Base-by-base conservation (phyloP, 176 grass and related monocot genomes). In the Ensete glaucum region DNA sequence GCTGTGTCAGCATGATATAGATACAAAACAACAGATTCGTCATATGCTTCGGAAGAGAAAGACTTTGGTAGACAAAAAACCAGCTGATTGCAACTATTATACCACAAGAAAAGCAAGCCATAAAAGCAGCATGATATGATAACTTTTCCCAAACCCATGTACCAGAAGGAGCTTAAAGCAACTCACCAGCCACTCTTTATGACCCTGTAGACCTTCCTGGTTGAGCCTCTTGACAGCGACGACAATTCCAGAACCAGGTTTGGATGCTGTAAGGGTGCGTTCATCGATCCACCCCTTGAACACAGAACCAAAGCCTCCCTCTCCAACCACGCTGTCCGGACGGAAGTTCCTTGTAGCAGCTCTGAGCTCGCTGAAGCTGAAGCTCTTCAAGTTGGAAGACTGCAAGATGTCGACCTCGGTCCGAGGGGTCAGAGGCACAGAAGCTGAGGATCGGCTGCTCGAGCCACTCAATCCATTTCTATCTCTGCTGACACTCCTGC, bases 181-280 rank as follows among this genome's bases (percentile, higher is more conserved):
- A 84, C 85, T 34, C 64, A 98, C 94, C 94, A 98, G 85, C 94
- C 94, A 98, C 74, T 98, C 94, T 29, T 85, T 86, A 80, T 98
- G 94, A 68, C 94, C 94, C 52, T 98, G 94, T 66, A 75, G 87
- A 16, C 94, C 77, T 75, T 98, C 94, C 24, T 89, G 90, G 81
- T 98, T 98, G 69, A 98, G 88, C 84, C 93, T 93, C 85, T 98
- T 98, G n/a, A 98, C 90, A 1, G 94, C 94, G 53, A 98, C 85
- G 2, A 98, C 85, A 22, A 89, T 91, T 69, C 94, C 94, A 1
- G 84, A 85, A 8, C 94, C 94, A 1, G 90, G 90, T 63, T 84
- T 98, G 60, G 87, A 81, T 1, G 94, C 85, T 54, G 82, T 1
- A 2, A 93, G 85, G 8, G 94, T 91, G 64, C 81, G 87, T 76